Evolutionary conservation across 1,284 basidiomycete genomes (phyloP).

Genomic region (Hortiboletus rubellus): DNA sequence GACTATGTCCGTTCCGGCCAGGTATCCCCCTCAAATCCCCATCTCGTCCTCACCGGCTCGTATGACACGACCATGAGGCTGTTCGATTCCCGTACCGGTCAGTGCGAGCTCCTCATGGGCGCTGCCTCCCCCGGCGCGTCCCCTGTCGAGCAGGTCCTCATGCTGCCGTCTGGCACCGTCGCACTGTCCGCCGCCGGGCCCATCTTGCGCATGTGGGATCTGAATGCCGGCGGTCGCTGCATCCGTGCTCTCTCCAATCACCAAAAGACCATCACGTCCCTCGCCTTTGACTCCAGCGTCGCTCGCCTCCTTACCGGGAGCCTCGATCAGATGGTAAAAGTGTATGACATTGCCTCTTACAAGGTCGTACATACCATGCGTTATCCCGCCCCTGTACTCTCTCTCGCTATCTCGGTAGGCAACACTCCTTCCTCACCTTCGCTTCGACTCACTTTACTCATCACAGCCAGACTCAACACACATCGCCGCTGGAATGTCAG

Average conservation of each 20-base stretch:
- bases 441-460: slow-evolving; percentile 15
- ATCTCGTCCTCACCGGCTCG: slow-evolving; percentile 88
- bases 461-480: slow-evolving; percentile 92
- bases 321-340: slow-evolving; percentile 97
- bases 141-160: slow-evolving; percentile 95
- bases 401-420: slow-evolving; percentile 80
- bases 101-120: slow-evolving; percentile 83
- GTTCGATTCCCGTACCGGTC: slow-evolving; percentile 83
- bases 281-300: slow-evolving; percentile 77
- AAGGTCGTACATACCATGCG: slow-evolving; percentile 99
- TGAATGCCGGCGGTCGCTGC: slow-evolving; percentile 90
- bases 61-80: slow-evolving; percentile 93
- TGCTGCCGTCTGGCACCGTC: slow-evolving; percentile 89
- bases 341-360: slow-evolving; percentile 94
- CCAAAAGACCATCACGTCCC: slow-evolving; percentile 94
- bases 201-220: slow-evolving; percentile 93
- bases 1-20: slow-evolving; percentile 96
- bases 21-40: slow-evolving; percentile 80
- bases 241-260: slow-evolving; percentile 92
- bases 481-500: slow-evolving; percentile 94
- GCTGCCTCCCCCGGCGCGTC: slow-evolving; percentile 45
- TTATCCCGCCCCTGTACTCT: slow-evolving; percentile 91
- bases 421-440: neutral
- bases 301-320: slow-evolving; percentile 86
- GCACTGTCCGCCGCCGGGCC: slow-evolving; percentile 90